Evolutionary conservation across 208 protist genomes (phyloP).

Genomic region (Crithidia mellificae): DNA sequence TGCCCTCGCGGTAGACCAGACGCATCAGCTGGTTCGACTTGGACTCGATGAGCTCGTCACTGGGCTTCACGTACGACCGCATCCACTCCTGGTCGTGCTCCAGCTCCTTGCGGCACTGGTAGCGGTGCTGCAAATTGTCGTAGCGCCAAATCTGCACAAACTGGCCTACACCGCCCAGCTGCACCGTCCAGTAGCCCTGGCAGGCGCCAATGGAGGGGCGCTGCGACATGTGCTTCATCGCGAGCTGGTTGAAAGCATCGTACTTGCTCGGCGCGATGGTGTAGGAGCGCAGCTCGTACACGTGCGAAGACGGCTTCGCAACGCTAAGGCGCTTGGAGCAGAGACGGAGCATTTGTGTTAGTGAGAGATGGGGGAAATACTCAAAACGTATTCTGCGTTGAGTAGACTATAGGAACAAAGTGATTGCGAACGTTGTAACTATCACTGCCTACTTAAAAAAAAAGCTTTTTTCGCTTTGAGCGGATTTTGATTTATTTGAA

Average conservation of each 20-base stretch:
- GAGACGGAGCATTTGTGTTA: slow-evolving; percentile 60
- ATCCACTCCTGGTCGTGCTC: slow-evolving; percentile 66
- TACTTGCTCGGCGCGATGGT: slow-evolving; percentile 62
- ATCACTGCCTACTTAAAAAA: no score
- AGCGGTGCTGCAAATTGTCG: slow-evolving; percentile 72
- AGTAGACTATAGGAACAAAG: no score
- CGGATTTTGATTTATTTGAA: no score
- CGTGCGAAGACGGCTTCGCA: slow-evolving; percentile 29
- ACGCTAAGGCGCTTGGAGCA: slow-evolving; percentile 18
- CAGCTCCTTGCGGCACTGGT: slow-evolving; percentile 52
- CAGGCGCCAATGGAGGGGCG: slow-evolving; percentile 47
- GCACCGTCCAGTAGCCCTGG: slow-evolving; percentile 73
- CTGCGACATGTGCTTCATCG: slow-evolving; percentile 60
- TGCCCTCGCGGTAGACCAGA: slow-evolving; percentile 61
- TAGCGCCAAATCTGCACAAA: slow-evolving; percentile 81
- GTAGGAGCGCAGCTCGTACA: slow-evolving; percentile 74
- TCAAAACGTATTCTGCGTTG: no score
- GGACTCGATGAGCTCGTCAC: slow-evolving; percentile 34
- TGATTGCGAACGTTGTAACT: no score
- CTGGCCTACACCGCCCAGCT: slow-evolving; percentile 78
- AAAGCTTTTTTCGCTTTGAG: no score
- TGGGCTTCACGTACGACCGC: slow-evolving; percentile 40
- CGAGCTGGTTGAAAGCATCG: slow-evolving; percentile 52
- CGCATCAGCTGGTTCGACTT: slow-evolving; percentile 69
- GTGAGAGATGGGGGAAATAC: no score